phyloP scores from a whole-genome alignment of 306 rosid species.

The Trifolium subterraneum region DNA sequence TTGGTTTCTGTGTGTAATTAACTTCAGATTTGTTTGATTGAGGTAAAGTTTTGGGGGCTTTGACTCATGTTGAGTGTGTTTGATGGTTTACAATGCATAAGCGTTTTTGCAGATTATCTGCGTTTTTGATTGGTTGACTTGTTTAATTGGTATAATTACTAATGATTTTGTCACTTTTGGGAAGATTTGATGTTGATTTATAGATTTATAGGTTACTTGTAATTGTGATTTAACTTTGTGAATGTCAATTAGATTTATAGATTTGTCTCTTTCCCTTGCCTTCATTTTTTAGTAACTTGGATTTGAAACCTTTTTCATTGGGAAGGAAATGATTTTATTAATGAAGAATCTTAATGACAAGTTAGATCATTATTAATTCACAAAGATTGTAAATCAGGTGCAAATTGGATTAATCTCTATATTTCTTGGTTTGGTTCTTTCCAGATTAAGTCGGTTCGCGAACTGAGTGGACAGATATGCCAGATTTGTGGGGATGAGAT shows the following conservation, averaged over 20 bases:
- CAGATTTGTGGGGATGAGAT: constrained; percentile 87
- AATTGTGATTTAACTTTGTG: constrained; percentile 20
- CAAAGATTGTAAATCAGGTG: constrained; percentile 22
- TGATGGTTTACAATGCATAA: constrained; percentile 19
- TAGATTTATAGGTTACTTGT: constrained; percentile 24
- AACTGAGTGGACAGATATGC: constrained; percentile 84
- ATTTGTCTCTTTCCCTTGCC: constrained; percentile 35
- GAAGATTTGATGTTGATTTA: constrained; percentile 38
- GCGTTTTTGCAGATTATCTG: constrained; percentile 18
- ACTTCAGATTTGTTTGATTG: constrained; percentile 40
- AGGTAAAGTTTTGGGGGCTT: constrained; percentile 12
- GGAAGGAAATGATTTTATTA: neutral
- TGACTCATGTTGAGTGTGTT: constrained; percentile 31
- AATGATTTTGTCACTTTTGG: constrained; percentile 24
- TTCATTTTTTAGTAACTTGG: constrained; percentile 4
- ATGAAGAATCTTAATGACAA: neutral
- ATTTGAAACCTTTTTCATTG: constrained; percentile 14
- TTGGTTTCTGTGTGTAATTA: neutral
- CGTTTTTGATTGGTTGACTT: constrained; percentile 14
- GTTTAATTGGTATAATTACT: constrained; percentile 28
- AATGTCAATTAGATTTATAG: constrained; percentile 1
- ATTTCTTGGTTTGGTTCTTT: constrained; percentile 25
- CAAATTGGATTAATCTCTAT: constrained; percentile 6
- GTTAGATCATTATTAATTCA: constrained; percentile 22
- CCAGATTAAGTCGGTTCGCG: constrained; percentile 80